These are phyloP conservation scores for Phytophthora cryptogea DNA, from an alignment of 352 stramenopile species.

Conservation along the genomic window DNA sequence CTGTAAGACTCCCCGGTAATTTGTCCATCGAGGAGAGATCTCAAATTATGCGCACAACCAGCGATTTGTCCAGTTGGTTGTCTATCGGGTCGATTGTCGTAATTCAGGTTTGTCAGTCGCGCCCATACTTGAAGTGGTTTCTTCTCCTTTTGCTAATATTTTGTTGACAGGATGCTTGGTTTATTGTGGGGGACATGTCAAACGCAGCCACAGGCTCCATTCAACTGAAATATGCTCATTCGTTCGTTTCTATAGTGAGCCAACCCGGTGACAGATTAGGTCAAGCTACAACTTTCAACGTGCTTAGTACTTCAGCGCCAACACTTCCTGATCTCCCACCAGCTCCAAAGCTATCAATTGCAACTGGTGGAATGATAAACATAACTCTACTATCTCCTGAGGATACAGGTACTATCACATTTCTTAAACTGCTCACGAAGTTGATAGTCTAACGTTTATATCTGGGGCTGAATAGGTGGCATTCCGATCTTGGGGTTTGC, in stretches of 20 bases:
- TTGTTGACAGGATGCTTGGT: constrained; percentile 24
- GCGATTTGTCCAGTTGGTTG: constrained; percentile 42
- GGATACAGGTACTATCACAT: constrained; percentile 42
- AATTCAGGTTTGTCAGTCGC: constrained; percentile 27
- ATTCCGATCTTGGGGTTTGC: constrained; percentile 50
- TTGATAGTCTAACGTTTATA: constrained; percentile 1
- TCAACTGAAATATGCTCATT: constrained; percentile 32
- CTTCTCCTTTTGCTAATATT: background rate
- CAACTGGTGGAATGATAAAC: constrained; percentile 53
- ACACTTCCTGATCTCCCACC: constrained; percentile 41
- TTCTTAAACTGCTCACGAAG: background rate
- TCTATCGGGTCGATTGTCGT: constrained; percentile 40
- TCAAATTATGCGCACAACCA: constrained; percentile 36
- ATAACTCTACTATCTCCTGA: constrained; percentile 33
- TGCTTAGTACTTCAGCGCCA: constrained; percentile 38
- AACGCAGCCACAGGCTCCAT: constrained; percentile 37
- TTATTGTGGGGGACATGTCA: constrained; percentile 47
- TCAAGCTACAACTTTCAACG: constrained; percentile 30
- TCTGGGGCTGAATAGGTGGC: constrained; percentile 33
- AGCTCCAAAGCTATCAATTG: constrained; percentile 29
- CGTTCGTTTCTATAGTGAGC: constrained; percentile 31
- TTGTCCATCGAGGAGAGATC: constrained; percentile 44
- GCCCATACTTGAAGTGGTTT: background rate
- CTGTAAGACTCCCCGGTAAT: constrained; percentile 29
- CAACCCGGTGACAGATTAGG: constrained; percentile 34